Percentiles rank a stretch among this genome's conserved stretches.
phyloP scores from a whole-genome alignment of 225 moss, liverwort and hornwort species.

The Bryum argenteum region DNA sequence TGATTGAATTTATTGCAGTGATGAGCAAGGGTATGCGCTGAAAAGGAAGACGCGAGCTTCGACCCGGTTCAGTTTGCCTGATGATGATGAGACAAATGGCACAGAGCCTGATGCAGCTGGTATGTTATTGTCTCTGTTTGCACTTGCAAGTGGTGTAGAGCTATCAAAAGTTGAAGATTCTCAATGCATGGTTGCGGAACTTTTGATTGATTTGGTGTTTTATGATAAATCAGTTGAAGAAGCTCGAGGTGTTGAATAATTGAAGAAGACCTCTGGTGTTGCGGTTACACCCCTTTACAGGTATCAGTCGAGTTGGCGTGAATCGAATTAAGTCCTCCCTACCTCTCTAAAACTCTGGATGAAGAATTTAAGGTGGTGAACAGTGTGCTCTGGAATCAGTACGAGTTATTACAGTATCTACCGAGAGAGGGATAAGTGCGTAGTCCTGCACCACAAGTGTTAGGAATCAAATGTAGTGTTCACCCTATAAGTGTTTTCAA shows the following conservation, averaged over 20 bases:
- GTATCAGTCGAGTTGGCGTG: background rate
- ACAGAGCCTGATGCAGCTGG: background rate
- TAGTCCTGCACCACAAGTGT: too few relatives aligned
- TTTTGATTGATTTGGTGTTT: background rate
- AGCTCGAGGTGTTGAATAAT: background rate
- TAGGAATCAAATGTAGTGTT: too few relatives aligned
- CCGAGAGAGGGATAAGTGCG: too few relatives aligned
- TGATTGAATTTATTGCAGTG: background rate
- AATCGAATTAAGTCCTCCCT: background rate
- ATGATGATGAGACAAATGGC: background rate
- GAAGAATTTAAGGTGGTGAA: too few relatives aligned
- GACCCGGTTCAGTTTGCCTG: background rate
- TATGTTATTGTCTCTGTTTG: too few relatives aligned
- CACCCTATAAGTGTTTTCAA: too few relatives aligned
- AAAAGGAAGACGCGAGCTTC: background rate
- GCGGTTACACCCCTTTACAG: background rate
- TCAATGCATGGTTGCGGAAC: background rate
- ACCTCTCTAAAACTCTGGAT: too few relatives aligned
- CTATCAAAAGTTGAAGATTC: too few relatives aligned
- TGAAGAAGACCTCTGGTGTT: background rate
- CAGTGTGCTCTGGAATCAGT: too few relatives aligned
- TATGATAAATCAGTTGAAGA: background rate
- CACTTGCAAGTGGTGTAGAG: too few relatives aligned
- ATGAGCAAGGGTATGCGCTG: background rate
- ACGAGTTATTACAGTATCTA: too few relatives aligned